Evolutionary conservation across 441 rosid species (phyloP).

Genomic region (Brassica hybrid): DNA sequence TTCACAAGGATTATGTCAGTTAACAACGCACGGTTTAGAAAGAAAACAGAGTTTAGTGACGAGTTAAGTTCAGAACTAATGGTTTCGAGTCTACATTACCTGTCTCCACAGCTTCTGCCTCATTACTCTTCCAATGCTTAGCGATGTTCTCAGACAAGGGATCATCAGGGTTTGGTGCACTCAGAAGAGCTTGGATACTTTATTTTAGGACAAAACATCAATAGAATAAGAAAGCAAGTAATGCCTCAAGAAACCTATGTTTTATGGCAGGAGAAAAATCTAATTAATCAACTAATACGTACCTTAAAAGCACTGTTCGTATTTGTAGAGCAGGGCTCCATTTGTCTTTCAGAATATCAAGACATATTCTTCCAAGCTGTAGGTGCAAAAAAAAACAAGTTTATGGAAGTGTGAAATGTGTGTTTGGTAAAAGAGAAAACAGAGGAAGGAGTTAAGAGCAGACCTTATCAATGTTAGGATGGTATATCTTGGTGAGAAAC

Average conservation of each 20-base stretch:
- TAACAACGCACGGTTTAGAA: neutral
- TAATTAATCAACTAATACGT: constrained; percentile 2
- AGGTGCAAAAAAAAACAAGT: constrained; percentile 11
- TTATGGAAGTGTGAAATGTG: neutral
- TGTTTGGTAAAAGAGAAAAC: neutral
- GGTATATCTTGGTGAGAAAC: constrained; percentile 90
- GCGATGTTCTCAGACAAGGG: constrained; percentile 99
- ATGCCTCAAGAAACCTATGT: constrained; percentile 75
- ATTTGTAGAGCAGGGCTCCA: constrained; percentile 99
- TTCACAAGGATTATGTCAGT: constrained; percentile 8
- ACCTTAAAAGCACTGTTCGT: constrained; percentile 93
- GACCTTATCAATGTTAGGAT: constrained; percentile 94
- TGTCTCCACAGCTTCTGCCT: constrained; percentile 98
- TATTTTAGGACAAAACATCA: constrained; percentile 52
- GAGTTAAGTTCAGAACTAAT: neutral
- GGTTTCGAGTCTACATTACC: constrained; percentile 46
- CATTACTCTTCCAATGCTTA: constrained; percentile 98
- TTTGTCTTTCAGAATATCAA: constrained; percentile 94
- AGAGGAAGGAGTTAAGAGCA: constrained; percentile 15
- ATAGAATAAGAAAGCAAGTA: constrained; percentile 61
- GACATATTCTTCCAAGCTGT: constrained; percentile 96
- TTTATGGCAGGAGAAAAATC: constrained; percentile 42
- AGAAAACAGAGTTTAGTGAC: neutral
- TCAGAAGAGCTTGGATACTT: constrained; percentile 98
- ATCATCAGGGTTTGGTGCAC: constrained; percentile 99